Base-by-base conservation (phyloP, 805 yeast species). In the Barnettozyma botsteinii region DNA sequence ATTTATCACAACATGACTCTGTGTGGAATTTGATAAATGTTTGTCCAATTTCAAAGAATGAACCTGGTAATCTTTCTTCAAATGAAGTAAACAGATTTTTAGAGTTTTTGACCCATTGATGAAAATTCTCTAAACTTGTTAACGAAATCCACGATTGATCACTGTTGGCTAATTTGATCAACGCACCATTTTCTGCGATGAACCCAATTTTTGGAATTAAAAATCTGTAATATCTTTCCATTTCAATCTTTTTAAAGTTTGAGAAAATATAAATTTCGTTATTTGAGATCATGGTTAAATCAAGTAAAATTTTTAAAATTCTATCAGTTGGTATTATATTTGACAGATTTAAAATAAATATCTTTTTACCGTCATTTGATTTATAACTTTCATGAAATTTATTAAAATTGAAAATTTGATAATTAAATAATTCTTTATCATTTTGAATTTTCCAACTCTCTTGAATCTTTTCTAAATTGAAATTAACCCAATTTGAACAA, bases 171-270 rank as follows among this genome's bases (percentile, higher is more conserved):
- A 77, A 53, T 56, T 74, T 79, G 25, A 91, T 70, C 52, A 74
- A 86, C 0, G 87, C 94, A 27, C 98, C 98, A 55, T 82, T 81
- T 60, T 89, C 98, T 1, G 96, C 95, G 47, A 91, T 79, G 38
- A 91, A 66, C 0, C 97, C 97, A 23, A 89, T 54, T 30, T 76
- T 75, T 1, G 82, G 76, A 4, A 78, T 71, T 17, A 45, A 33
- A 49, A 86, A 72, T 15, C 81, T 69, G 62, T 81, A 88, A 38
- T 77, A 63, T 40, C 85, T 69, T 45, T 82, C 85, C 54, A 89
- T 62, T 31, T 80, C 85, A 2, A 69, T 60, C 43, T 82, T 70
- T 38, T 78, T 79, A 53, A 79, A 72, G 33, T 77, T 74, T 47
- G 88, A 79, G 40, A 83, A 69, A 4, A 89, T 70, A 55, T 81